Evolutionary conservation across 805 yeast species (phyloP).

Genomic region (Candida loeiensis): DNA sequence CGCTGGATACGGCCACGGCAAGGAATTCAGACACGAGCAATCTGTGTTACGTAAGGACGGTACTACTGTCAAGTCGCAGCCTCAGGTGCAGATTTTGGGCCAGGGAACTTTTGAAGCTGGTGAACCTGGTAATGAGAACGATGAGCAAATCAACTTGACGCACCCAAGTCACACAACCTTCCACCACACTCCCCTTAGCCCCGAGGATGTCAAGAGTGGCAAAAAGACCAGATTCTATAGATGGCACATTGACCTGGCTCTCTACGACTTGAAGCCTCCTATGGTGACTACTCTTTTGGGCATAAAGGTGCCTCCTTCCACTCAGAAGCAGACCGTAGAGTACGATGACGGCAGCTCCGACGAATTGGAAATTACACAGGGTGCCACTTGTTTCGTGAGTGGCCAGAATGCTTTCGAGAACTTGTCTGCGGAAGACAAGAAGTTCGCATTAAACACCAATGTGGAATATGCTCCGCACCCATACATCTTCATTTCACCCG

Average conservation of each 20-base stretch:
- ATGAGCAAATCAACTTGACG: slow-evolving; percentile 57
- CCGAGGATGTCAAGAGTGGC: slow-evolving; percentile 55
- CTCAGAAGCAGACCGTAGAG: slow-evolving; percentile 58
- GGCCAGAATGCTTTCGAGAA: slow-evolving; percentile 76
- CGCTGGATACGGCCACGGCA: slow-evolving; percentile 81
- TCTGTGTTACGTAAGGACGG: slow-evolving; percentile 80
- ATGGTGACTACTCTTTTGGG: slow-evolving; percentile 82
- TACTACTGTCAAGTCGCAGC: slow-evolving; percentile 71
- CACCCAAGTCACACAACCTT: slow-evolving; percentile 84
- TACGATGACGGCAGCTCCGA: slow-evolving; percentile 57
- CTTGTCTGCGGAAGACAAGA: slow-evolving; percentile 65
- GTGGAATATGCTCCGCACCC: slow-evolving; percentile 93
- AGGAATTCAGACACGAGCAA: slow-evolving; percentile 51
- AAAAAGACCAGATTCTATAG: slow-evolving; percentile 80
- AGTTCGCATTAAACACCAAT: slow-evolving; percentile 70
- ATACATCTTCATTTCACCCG: slow-evolving; percentile 76
- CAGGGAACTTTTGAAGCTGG: slow-evolving; percentile 64
- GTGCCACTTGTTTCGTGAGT: slow-evolving; percentile 85
- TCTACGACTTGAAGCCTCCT: slow-evolving; percentile 84
- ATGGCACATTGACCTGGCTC: slow-evolving; percentile 92
- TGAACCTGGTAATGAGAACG: slow-evolving; percentile 56
- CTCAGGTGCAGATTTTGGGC: slow-evolving; percentile 88
- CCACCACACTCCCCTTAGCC: slow-evolving; percentile 64
- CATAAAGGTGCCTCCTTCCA: slow-evolving; percentile 68
- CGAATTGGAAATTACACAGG: slow-evolving; percentile 64